Evolutionary conservation across 2,329 filamentous ascomycete species (phyloP), one percentile per base, ranked within the genome.

Genomic region (Phialophora tarda): DNA sequence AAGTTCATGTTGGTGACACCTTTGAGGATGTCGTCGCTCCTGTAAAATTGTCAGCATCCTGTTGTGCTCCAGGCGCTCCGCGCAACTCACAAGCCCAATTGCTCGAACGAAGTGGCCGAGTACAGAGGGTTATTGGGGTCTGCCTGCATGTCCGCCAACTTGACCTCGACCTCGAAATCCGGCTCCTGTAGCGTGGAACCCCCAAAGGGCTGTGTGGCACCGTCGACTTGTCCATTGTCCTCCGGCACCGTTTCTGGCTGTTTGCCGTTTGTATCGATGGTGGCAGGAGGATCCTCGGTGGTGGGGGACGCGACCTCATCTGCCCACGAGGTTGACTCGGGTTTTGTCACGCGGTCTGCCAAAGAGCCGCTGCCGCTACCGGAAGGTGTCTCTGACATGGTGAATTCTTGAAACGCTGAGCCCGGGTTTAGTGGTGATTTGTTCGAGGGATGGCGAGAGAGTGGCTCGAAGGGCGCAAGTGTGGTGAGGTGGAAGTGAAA

Each of bases 121-220:
- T 88, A 95, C 26, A 98, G 86, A 11, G 94, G 94, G 75, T 93
- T 94, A 74, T 92, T 90, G 11, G 91, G 88, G 75, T 97, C 92
- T 32, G 88, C 87, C 79, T 97, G 93, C 62, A 97, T 84, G 75
- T 97, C 93, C 74, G 90, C 93, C 66, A 98, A 86, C 79, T 94
- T 95, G 73, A 99, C 92, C 75, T 97, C 90, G 71, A 99, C 94
- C 72, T 95, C 90, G 79, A 91, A 96, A 65, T 91, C 88, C 3
- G 89, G 88, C 78, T 97, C 91, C 24, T 86, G 80, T 11, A 89
- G 81, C 10, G 79, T 75, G 47, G 86, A 86, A 62, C 84, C 86
- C 47, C 77, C 76, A 28, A 75, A 71, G 4, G 67, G 64, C 21
- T 69, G 69, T 21, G 77, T 67, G 32, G 80, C 80, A 34, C 81